These are phyloP conservation scores for Talaromyces sp. DNA, from an alignment of 2,329 filamentous ascomycete species.

Conservation along the genomic window DNA sequence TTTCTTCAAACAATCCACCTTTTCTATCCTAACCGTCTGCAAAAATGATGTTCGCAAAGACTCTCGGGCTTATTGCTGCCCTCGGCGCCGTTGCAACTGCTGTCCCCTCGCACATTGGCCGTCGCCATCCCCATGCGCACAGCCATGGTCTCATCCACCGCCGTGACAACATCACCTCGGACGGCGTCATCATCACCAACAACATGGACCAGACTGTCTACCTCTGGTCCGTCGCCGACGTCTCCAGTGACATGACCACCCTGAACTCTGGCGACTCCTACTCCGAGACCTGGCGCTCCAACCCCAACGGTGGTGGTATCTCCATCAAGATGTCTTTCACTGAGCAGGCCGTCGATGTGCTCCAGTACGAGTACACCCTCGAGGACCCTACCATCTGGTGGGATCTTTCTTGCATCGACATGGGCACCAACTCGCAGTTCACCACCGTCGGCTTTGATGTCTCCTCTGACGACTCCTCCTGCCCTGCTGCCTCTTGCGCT, in stretches of 20 bases:
- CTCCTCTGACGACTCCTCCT: conserved; percentile 21
- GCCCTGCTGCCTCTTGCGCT: conserved; percentile 29
- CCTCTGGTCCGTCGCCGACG: conserved; percentile 35
- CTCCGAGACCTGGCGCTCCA: conserved; percentile 28
- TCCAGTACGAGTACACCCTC: conserved; percentile 40
- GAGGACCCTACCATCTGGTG: conserved; percentile 29
- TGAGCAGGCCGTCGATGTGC: conserved; percentile 27
- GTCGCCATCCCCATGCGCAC: conserved; percentile 4
- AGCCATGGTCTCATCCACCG: conserved; percentile 11
- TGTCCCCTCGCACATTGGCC: conserved; percentile 17
- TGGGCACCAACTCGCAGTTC: conserved; percentile 26
- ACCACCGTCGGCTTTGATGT: conserved; percentile 31
- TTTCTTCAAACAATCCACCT: not conserved
- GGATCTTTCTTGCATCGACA: conserved; percentile 37
- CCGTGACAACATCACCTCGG: conserved; percentile 17
- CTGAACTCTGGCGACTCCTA: conserved; percentile 30
- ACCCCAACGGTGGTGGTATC: conserved; percentile 35
- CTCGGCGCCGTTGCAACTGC: conserved; percentile 27
- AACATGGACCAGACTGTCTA: conserved; percentile 32
- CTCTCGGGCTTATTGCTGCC: conserved; percentile 26
- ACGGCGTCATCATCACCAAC: conserved; percentile 35
- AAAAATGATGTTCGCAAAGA: conserved; percentile 33
- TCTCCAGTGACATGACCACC: conserved; percentile 29
- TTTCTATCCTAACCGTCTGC: not conserved
- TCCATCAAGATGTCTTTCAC: conserved; percentile 37